Evolutionary conservation across 192 early-diverging fungal genomes (phyloP).

Genomic region (Entrophospora sp.): DNA sequence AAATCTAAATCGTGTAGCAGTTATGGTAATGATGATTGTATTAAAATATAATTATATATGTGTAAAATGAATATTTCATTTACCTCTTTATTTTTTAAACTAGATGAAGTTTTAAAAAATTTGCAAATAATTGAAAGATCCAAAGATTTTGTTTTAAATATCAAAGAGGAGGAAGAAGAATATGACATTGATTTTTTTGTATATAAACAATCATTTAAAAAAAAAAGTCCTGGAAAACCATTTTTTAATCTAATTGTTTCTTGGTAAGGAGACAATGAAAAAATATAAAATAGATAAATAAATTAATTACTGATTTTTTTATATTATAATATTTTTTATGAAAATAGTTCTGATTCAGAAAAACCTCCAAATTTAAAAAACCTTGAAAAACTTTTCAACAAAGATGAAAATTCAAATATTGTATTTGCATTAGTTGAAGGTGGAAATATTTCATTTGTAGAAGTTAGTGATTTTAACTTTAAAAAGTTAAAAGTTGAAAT

Average conservation of each 20-base stretch:
- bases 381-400: not conserved
- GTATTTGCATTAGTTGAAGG: conserved; percentile 6
- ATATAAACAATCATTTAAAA: not conserved
- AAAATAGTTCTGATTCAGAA: not conserved
- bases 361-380: not conserved
- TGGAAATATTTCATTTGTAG: not conserved
- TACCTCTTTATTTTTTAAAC: not conserved
- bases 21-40: too few relatives aligned
- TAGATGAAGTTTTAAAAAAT: conserved; percentile 28
- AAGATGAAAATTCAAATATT: not conserved
- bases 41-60: not conserved
- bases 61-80: not conserved
- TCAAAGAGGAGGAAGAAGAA: not conserved
- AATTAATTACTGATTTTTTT: not conserved
- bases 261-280: not conserved
- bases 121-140: conserved; percentile 26
- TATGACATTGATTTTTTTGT: conserved; percentile 8
- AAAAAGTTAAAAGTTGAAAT: too few relatives aligned
- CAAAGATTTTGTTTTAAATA: not conserved
- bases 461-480: conserved; percentile 5
- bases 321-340: too few relatives aligned
- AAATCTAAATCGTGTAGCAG: not conserved
- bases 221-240: not conserved
- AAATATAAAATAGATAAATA: not conserved
- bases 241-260: not conserved